Evolutionary conservation across 805 yeast species (phyloP).

Genomic region (Tetrapisispora nanseiensis): DNA sequence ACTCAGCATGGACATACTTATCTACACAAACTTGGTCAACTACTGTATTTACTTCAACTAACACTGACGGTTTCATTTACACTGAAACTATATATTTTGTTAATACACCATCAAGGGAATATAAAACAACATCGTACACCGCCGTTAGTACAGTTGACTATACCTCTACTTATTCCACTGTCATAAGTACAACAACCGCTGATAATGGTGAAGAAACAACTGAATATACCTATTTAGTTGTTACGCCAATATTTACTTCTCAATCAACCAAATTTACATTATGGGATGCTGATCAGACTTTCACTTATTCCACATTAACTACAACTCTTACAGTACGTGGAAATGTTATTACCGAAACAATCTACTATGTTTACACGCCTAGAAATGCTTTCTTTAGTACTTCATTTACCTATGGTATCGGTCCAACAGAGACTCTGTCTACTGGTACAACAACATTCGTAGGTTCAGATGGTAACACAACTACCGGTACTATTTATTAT

Average conservation of each 20-base stretch:
- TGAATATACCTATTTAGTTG: neutral
- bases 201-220: neutral
- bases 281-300: neutral
- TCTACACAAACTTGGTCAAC: neutral
- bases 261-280: neutral
- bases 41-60: neutral
- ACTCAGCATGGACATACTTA: neutral
- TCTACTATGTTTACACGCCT: neutral
- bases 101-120: neutral
- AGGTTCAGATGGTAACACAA: neutral
- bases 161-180: neutral
- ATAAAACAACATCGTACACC: neutral
- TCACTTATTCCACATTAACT: neutral
- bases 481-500: neutral
- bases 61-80: neutral
- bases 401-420: neutral
- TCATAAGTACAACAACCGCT: neutral
- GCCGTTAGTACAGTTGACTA: neutral
- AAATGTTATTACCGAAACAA: neutral
- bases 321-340: neutral
- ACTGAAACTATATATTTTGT: neutral
- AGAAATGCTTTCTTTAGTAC: neutral
- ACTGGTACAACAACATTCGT: neutral
- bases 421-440: neutral
- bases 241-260: neutral